These are phyloP conservation scores for Inosperma sp. DNA, from an alignment of 768 basidiomycete species.

Conservation along the genomic window DNA sequence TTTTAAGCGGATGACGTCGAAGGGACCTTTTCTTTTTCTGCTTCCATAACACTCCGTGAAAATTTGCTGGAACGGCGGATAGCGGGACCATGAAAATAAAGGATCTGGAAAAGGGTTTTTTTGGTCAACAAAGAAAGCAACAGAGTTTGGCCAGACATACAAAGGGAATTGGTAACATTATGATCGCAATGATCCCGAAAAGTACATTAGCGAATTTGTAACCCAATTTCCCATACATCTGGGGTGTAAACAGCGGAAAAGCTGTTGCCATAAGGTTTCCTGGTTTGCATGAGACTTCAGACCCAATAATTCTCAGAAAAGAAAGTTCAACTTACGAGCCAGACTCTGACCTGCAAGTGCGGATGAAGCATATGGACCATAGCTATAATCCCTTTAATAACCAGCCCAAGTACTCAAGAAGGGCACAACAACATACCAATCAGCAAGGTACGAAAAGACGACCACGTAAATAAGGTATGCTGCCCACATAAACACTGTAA, in stretches of 20 bases:
- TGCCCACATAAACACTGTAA: constrained; percentile 47
- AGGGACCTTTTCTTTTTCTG: neutral
- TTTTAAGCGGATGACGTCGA: neutral
- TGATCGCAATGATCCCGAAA: constrained; percentile 47
- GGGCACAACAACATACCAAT: constrained; percentile 41
- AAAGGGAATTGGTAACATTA: constrained; percentile 59
- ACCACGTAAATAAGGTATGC: constrained; percentile 53
- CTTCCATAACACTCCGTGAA: constrained; percentile 35
- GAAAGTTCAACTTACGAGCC: constrained; percentile 36
- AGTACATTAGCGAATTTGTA: constrained; percentile 60
- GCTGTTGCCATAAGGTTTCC: constrained; percentile 47
- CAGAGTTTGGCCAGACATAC: constrained; percentile 30
- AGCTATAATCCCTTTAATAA: constrained; percentile 26
- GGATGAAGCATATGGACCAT: constrained; percentile 61
- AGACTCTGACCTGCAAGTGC: constrained; percentile 66
- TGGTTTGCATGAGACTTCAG: constrained; percentile 16
- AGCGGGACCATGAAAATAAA: constrained; percentile 41
- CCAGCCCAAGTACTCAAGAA: neutral
- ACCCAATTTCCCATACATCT: constrained; percentile 52
- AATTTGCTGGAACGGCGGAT: constrained; percentile 40
- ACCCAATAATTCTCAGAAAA: neutral
- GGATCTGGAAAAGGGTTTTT: constrained; percentile 28
- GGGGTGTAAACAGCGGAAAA: constrained; percentile 61
- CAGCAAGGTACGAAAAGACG: constrained; percentile 59
- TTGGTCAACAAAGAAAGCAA: neutral